Evolutionary conservation across 805 yeast genomes (phyloP).

Genomic region (Hanseniaspora thailandica): DNA sequence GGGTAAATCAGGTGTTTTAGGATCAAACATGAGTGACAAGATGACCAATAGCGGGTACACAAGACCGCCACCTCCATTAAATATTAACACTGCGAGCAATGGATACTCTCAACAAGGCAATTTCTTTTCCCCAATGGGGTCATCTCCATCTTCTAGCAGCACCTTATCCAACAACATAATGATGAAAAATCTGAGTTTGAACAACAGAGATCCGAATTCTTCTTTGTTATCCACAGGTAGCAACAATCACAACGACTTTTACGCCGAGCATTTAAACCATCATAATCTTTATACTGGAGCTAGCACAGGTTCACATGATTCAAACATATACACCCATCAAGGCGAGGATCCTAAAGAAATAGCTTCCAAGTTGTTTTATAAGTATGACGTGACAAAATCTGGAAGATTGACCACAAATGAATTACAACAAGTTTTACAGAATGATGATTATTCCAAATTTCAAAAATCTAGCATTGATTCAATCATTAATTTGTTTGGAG

Average conservation of each 20-base stretch:
- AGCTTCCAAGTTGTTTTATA: constrained; percentile 26
- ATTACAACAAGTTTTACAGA: constrained; percentile 27
- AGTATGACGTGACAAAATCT: constrained; percentile 25
- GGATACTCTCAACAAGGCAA: not conserved
- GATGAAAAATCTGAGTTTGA: not conserved
- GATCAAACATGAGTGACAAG: not conserved
- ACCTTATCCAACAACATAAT: not conserved
- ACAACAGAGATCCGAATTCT: constrained; percentile 2
- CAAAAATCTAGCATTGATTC: constrained; percentile 29
- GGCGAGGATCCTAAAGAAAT: constrained; percentile 22
- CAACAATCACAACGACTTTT: not conserved
- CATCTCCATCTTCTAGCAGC: constrained; percentile 5
- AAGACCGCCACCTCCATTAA: constrained; percentile 9
- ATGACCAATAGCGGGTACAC: constrained; percentile 10
- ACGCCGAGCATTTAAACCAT: not conserved
- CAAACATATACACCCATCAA: constrained; percentile 14
- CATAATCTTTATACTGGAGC: not conserved
- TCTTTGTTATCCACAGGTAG: constrained; percentile 15
- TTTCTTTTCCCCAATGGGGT: not conserved
- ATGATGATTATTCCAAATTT: constrained; percentile 28
- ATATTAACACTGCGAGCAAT: not conserved
- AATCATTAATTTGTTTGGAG: constrained; percentile 28
- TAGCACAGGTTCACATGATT: not conserved
- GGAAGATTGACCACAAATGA: constrained; percentile 29
- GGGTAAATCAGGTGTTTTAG: not conserved